Evolutionary conservation across 2,329 filamentous ascomycete species (phyloP), one percentile per base, ranked within the genome.

Genomic region (Clonostachys byssicola): DNA sequence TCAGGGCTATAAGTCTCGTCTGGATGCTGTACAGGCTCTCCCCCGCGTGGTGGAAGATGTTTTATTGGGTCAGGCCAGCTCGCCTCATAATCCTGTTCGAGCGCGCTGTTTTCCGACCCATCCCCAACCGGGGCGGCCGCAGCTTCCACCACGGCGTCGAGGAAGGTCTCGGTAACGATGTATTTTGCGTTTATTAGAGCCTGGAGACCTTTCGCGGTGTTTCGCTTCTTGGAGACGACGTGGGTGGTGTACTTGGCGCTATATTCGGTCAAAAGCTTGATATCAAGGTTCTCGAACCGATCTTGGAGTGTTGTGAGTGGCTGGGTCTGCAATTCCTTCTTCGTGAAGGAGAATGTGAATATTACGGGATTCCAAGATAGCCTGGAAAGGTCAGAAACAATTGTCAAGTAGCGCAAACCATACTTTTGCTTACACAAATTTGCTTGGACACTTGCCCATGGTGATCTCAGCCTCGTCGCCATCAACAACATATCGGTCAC

Each of bases 161-260:
- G 73, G 55, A 88, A 97, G 0, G 78, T 75, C 47, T 80, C 75
- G 5, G 81, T 81, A 12, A 97, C 90, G 40, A 97, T 85, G 55
- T 84, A 81, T 63, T 80, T 86, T 13, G 81, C 90, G 57, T 91
- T 88, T 36, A 96, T 85, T 10, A 99, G 73, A 3, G 89, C 92
- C 60, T 95, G 90, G 3, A 99, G 74, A 0, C 89, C 89, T 54
- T 90, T 91, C 1, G 92, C 80, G 0, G 90, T 92, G 63, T 97
- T 99, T 43, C 94, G 80, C 67, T 95, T 96, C 63, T 84, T 88
- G 8, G 89, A 85, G 34, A 97, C 83, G 12, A 95, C 87, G 64
- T 97, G 92, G 0, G 92, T 96, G 0, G 92, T 96, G 30, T 78
- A 70, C 14, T 72, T 76, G 23, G 77, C 70, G 20, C 88, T 70